These are phyloP conservation scores for Nannizziopsis arthrosporioides DNA, from an alignment of 2,329 filamentous ascomycete genomes.

Conservation along the genomic window DNA sequence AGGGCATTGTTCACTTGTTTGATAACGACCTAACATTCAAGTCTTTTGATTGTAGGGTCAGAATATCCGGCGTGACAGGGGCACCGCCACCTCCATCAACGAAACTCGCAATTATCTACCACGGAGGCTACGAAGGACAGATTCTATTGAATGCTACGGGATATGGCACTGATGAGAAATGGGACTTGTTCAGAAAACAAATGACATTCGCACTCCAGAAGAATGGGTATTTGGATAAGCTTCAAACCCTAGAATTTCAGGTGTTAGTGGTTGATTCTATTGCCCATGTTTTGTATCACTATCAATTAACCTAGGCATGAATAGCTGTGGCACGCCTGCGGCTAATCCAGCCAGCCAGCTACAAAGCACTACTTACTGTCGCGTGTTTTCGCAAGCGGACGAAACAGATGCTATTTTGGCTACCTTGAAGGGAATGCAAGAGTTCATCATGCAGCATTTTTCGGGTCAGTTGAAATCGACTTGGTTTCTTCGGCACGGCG, in stretches of 20 bases:
- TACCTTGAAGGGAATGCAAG: constrained; percentile 24
- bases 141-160: constrained; percentile 37
- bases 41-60: constrained; percentile 22
- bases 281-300: not conserved
- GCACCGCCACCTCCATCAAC: constrained; percentile 40
- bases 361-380: constrained; percentile 36
- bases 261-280: constrained; percentile 19
- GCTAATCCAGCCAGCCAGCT: constrained; percentile 32
- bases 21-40: constrained; percentile 6
- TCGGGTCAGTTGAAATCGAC: constrained; percentile 16
- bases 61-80: constrained; percentile 34
- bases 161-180: constrained; percentile 41
- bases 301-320: no score
- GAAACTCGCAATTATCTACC: constrained; percentile 42
- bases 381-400: constrained; percentile 35
- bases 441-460: constrained; percentile 37
- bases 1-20: not conserved
- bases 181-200: constrained; percentile 40
- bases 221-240: constrained; percentile 27
- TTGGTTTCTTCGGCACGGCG: not conserved
- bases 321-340: constrained; percentile 28
- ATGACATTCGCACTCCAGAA: constrained; percentile 35
- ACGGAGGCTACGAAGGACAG: constrained; percentile 39
- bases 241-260: constrained; percentile 45
- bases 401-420: constrained; percentile 20